Conservation (phyloP, 495 filamentous ascomycete genomes). For the Daldinia childiae region DNA sequence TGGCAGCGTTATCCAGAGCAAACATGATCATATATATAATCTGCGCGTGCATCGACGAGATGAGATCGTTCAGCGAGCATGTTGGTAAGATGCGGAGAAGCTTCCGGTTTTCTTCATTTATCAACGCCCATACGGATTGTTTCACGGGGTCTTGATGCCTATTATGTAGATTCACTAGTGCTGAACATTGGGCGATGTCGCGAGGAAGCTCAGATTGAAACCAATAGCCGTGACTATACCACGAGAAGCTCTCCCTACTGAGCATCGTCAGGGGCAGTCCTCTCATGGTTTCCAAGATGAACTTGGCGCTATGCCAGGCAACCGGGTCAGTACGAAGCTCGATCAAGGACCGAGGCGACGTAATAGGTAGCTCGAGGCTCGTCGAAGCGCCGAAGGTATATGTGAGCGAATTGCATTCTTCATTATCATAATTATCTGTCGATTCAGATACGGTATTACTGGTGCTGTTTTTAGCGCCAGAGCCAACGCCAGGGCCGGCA, state of each 20-base stretch:
- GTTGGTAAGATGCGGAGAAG: constrained; percentile 19
- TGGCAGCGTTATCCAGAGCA: constrained; percentile 13
- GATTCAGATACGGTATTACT: background rate
- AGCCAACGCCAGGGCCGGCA: background rate
- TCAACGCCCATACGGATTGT: constrained; percentile 16
- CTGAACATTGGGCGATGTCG: constrained; percentile 24
- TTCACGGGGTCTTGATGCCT: background rate
- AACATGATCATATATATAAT: constrained; percentile 31
- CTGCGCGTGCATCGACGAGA: constrained; percentile 23
- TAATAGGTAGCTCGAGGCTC: constrained; percentile 3
- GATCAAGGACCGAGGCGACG: constrained; percentile 17
- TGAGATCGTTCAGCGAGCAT: constrained; percentile 10
- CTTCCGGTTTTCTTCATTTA: constrained; percentile 27
- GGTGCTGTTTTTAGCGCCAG: background rate
- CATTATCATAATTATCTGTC: background rate
- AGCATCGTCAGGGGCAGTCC: constrained; percentile 34
- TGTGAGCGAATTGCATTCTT: background rate
- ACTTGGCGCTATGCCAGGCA: constrained; percentile 26
- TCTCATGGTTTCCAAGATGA: constrained; percentile 36
- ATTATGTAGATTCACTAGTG: constrained; percentile 21
- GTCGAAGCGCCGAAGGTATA: constrained; percentile 22
- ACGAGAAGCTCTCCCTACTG: constrained; percentile 34
- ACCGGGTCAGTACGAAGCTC: constrained; percentile 35
- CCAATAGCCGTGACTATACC: constrained; percentile 39
- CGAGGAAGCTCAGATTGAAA: constrained; percentile 29